These are phyloP conservation scores for Cinnamomum chago DNA, from an alignment of 164 flowering plant genomes.

Conservation along the genomic window DNA sequence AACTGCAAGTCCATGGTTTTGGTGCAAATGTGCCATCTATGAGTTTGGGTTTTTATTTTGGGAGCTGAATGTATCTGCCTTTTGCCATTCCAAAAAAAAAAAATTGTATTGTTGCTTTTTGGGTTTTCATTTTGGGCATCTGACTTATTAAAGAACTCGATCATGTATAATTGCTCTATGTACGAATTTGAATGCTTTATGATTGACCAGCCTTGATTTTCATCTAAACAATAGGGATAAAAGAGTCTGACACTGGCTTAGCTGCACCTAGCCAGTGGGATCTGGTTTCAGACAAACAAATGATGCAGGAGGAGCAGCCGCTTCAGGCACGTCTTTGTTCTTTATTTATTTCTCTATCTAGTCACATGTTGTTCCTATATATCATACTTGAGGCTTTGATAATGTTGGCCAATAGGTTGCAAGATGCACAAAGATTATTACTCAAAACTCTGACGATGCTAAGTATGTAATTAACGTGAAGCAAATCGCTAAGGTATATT, in stretches of 20 bases:
- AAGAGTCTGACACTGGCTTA: slow-evolving; percentile 98
- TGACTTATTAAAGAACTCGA: background rate
- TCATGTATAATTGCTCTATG: background rate
- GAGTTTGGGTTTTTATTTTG: too few species aligned
- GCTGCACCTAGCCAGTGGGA: slow-evolving; percentile 99
- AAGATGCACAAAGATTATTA: slow-evolving; percentile 96
- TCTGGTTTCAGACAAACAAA: slow-evolving; percentile 96
- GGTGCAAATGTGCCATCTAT: too few species aligned
- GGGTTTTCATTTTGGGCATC: background rate
- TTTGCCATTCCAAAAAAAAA: too few species aligned
- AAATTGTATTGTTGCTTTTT: background rate
- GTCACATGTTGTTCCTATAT: background rate
- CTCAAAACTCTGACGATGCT: slow-evolving; percentile 88
- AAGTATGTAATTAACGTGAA: slow-evolving; percentile 95
- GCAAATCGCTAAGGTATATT: slow-evolving; percentile 90
- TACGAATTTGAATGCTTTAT: background rate
- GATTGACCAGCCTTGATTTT: background rate
- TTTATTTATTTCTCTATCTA: background rate
- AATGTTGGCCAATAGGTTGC: slow-evolving; percentile 51
- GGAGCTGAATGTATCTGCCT: too few species aligned
- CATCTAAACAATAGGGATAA: slow-evolving; percentile 55
- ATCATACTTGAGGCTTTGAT: background rate
- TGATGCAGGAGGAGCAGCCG: slow-evolving; percentile 99
- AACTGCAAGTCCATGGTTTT: too few species aligned
- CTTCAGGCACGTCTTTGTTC: slow-evolving; percentile 55